Evolutionary conservation across 805 yeast genomes (phyloP).

Genomic region (Ogataea naganishii): DNA sequence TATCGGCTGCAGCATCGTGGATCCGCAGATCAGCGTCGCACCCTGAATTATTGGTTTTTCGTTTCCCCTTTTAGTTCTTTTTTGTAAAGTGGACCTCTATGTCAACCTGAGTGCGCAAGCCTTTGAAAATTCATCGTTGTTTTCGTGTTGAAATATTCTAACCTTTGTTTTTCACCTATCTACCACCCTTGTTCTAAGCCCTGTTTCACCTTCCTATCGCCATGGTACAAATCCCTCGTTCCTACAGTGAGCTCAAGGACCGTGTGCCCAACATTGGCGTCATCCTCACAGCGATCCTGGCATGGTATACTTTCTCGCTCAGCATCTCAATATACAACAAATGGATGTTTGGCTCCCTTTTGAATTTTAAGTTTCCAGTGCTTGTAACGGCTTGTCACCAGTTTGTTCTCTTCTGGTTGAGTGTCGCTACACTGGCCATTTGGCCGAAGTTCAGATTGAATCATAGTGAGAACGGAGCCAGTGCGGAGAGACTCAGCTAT

Average conservation of each 20-base stretch:
- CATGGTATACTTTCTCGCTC: conserved; percentile 61
- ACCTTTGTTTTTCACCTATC: no score
- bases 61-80: no score
- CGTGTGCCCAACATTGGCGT: conserved; percentile 16
- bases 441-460: conserved; percentile 39
- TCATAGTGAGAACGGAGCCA: conserved; percentile 10
- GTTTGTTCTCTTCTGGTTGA: conserved; percentile 45
- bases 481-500: conserved; percentile 8
- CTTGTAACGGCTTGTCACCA: conserved; percentile 79
- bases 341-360: conserved; percentile 85
- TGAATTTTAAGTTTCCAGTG: conserved; percentile 73
- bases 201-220: no score
- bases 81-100: no score
- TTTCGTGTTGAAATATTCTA: no score
- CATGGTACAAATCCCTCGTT: conserved; percentile 12
- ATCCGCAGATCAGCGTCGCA: no score
- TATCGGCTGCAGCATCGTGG: no score
- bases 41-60: no score
- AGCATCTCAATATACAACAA: conserved; percentile 72
- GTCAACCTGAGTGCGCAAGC: no score
- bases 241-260: conserved; percentile 13
- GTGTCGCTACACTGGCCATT: conserved; percentile 33
- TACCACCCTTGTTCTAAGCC: no score
- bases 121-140: no score
- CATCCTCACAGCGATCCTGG: conserved; percentile 11